Base-by-base conservation (phyloP, 2,329 filamentous ascomycete species). In the Decorospora gaudefroyi region DNA sequence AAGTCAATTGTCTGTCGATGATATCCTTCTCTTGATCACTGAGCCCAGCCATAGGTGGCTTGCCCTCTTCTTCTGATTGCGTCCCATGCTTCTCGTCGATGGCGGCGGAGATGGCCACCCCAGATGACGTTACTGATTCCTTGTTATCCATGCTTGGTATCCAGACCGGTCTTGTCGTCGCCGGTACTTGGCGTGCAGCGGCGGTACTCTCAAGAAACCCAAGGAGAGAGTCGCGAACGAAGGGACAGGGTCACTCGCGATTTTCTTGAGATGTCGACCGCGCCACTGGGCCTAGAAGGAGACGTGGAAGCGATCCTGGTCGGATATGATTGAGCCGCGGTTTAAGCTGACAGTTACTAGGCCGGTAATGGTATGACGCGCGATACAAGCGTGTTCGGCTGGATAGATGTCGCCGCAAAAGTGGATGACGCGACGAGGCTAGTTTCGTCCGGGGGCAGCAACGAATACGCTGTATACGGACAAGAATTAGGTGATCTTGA, bases 1-100 rank as follows among this genome's bases (percentile, higher is more conserved):
- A 70, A 19, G 73, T 66, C 13, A 74, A 43, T 37, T 78, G 75
- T 44, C 57, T 49, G 23, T 69, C 58, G 44, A 70, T 67, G 15
- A 69, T 69, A 4, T 59, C 47, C 48, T 63, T 64, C 51, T 69
- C 66, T 36, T 65, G 55, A 5, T 65, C 64, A 42, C 48, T 67
- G 23, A 68, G 57, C 7, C 49, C 46, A 27, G 57, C 53, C 21
- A 52, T 55, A n/a, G 61, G 51, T 16, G 55, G 51, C 37, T 46
- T 55, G 34, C 47, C 46, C 51, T 57, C 61, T 43, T 56, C 57
- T 17, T 53, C 56, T 8, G 46, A 45, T 8, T 39, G 33, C 17
- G 53, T 42, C 22, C 49, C 52, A 53, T 51, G 50, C 42, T 64
- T 66, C 49, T 68, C 61, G 13, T 58, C 53, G 8, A 55, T 31